Conservation (phyloP, 805 yeast species). For the Saturnispora sekii region DNA sequence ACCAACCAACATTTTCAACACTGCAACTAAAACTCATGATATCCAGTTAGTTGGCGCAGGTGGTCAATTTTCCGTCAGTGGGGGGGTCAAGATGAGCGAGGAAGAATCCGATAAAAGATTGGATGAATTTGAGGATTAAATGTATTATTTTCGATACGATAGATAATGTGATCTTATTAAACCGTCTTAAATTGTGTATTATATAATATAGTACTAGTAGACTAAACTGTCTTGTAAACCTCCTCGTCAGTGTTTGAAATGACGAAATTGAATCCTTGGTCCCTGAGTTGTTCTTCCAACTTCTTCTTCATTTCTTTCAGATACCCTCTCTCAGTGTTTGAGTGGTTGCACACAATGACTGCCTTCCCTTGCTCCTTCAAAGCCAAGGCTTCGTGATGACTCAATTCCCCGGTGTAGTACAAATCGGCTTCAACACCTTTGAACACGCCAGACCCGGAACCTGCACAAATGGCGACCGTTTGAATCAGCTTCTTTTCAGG, state of each 20-base stretch:
- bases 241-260: slow-evolving; percentile 55
- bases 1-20: slow-evolving; percentile 86
- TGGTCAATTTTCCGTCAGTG: slow-evolving; percentile 90
- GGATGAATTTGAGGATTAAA: slow-evolving; percentile 38
- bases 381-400: slow-evolving; percentile 83
- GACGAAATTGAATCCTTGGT: slow-evolving; percentile 30
- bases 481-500: slow-evolving; percentile 28
- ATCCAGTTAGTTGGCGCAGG: slow-evolving; percentile 81
- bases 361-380: slow-evolving; percentile 61
- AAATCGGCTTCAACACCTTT: slow-evolving; percentile 53
- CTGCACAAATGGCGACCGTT: slow-evolving; percentile 85
- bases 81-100: slow-evolving; percentile 56
- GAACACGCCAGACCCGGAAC: slow-evolving; percentile 81
- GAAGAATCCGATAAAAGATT: slow-evolving; percentile 41
- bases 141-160: neutral
- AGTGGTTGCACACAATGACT: slow-evolving; percentile 76
- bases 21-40: slow-evolving; percentile 79
- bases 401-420: slow-evolving; percentile 82
- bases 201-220: neutral
- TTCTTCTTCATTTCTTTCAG: slow-evolving; percentile 40
- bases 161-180: neutral
- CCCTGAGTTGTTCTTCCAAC: slow-evolving; percentile 25
- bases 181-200: neutral
- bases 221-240: slow-evolving; percentile 33
- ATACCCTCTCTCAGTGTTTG: slow-evolving; percentile 89